Base-by-base conservation (phyloP, 228 moss, liverwort and hornwort species). In the Sphagnum magellanicum region DNA sequence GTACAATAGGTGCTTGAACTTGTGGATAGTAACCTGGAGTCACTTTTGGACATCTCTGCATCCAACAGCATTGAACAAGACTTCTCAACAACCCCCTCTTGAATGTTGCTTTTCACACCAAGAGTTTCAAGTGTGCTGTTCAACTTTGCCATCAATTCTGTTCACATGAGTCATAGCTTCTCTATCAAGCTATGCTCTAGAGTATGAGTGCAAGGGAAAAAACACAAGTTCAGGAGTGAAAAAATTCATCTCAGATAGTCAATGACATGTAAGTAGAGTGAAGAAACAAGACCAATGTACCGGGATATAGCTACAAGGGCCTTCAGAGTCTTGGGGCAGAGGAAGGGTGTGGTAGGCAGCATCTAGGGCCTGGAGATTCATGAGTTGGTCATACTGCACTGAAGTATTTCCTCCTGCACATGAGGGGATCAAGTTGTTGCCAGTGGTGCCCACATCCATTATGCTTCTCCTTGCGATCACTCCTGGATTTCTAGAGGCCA, bases 11-110 rank as follows among this genome's bases (percentile, higher is more conserved):
- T 70, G 88, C 91, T 73, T 86, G 92, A 50, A 86, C 72, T 81
- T 92, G 96, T 63, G 93, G 92, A 81, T 92, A 96, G 61, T 88
- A 90, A 67, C 89, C 79, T 73, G 89, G 93, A 73, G 89, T 83
- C 60, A 86, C 73, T 52, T 81, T 77, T 71, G 87, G 92, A 81
- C 88, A 79, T 79, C 91, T 89, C 96, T 96, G 96, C 69, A 75
- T 71, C 32, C 32, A 32, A 32, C 32, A 32, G 32, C 32, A 32
- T 32, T 3, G 32, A 32, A 32, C 32, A 32, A 32, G 32, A 32
- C 32, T 32, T 32, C 32, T 32, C 32, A 32, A 32, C 32, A 32
- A 32, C 32, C 32, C 32, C 32, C 32, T 32, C 32, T 32, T 32
- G 32, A 32, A 32, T 32, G 32, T 32, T 32, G 32, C 2, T 32